Base-by-base conservation (phyloP, 257 asterid species). In the Gardenia jasminoides region DNA sequence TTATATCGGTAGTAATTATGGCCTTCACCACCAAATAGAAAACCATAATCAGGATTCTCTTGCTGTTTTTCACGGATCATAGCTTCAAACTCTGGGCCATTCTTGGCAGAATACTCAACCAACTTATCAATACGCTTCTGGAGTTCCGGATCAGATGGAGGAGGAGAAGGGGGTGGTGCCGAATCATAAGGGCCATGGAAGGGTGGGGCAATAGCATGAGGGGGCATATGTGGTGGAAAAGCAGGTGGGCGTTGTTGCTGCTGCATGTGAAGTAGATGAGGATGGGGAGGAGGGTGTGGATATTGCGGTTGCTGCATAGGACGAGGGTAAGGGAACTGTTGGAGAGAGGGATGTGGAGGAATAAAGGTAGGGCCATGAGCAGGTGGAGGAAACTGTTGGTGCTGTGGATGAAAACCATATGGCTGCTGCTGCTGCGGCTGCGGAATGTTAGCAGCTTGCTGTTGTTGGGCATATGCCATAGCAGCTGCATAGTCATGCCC, bases 1-100 rank as follows among this genome's bases (percentile, higher is more conserved):
- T 91, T 95, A 81, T 91, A 89, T 10, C 92, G 91, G 84, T 95
- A 95, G 87, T 95, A 95, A 84, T 84, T 87, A 87, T 93, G 93
- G 77, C 99, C 99, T 72, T 95, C 99, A 8, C 99, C 97, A n/a
- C 98, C 98, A 82, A 95, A 95, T 58, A 95, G 94, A 80, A 95
- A 95, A 78, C 91, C 67, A 77, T 93, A 95, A 65, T 90, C 96
- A 22, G 99, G 98, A 85, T 95, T 95, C 70, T 95, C 98, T 84
- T 89, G 91, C 91, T 95, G 97, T 76, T 97, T 91, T 82, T 95
- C 98, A 67, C 99, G 97, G 59, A 95, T 96, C 91, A 95, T 91
- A 77, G 93, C 96, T 87, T 95, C 99, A 82, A 95, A 93, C 82
- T 92, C 99, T 0, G 99, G 99, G 66, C 98, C 99, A 70, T 93